A percentile compares a stretch with the other conserved stretches of the same genome.
phyloP scores from a whole-genome alignment of 257 asterid species.

The Solanum stenotomum region DNA sequence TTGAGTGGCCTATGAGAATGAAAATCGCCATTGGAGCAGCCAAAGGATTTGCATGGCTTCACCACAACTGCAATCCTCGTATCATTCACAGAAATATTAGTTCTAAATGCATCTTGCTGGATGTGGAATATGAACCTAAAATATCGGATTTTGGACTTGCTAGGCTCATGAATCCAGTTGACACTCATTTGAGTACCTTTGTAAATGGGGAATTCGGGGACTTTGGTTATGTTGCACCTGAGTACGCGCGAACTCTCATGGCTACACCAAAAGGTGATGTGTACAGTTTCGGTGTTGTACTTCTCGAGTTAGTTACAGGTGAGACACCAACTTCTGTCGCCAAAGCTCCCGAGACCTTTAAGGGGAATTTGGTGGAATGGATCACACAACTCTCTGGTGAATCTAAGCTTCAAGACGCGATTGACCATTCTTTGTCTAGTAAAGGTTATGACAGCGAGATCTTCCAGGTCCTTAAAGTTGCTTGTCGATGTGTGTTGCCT shows the following conservation, averaged over 20 bases:
- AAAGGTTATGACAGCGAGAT: constrained; percentile 60
- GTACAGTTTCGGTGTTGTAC: constrained; percentile 83
- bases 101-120: constrained; percentile 54
- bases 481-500: constrained; percentile 65
- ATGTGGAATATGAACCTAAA: constrained; percentile 41
- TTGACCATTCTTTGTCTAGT: constrained; percentile 46
- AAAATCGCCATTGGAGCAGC: constrained; percentile 50
- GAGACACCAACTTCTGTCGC: constrained; percentile 50
- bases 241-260: constrained; percentile 56
- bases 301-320: constrained; percentile 68
- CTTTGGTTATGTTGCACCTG: constrained; percentile 86
- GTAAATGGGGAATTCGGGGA: constrained; percentile 93
- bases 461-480: constrained; percentile 76
- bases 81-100: constrained; percentile 62
- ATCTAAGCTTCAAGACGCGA: constrained; percentile 62
- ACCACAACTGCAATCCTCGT: constrained; percentile 67
- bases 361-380: constrained; percentile 86
- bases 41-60: constrained; percentile 64
- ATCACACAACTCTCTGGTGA: constrained; percentile 42
- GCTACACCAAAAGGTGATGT: constrained; percentile 96
- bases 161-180: constrained; percentile 82
- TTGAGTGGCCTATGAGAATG: constrained; percentile 61
- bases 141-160: constrained; percentile 89
- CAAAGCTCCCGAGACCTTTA: constrained; percentile 64
- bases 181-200: constrained; percentile 83